Conservation (phyloP, 2,329 filamentous ascomycete species). For the Arthrobotrys pseudoclavata region DNA sequence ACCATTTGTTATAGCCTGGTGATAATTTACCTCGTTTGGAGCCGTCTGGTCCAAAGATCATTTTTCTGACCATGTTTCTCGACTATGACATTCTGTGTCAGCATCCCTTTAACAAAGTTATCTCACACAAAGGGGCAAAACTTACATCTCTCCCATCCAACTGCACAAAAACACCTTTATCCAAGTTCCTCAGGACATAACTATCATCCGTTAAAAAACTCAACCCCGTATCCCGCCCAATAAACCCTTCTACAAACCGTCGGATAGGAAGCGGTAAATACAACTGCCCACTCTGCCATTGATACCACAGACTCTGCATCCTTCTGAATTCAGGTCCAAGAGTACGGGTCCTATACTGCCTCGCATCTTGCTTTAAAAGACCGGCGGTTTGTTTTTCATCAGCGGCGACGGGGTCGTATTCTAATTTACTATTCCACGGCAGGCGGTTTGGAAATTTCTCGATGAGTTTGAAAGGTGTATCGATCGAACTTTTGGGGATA, state of each 20-base stretch:
- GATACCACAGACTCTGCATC: constrained; percentile 43
- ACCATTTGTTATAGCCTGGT: constrained; percentile 42
- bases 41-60: constrained; percentile 40
- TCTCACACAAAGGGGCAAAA: neutral
- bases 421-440: constrained; percentile 33
- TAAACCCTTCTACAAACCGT: constrained; percentile 37
- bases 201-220: constrained; percentile 34
- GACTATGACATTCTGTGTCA: constrained; percentile 10
- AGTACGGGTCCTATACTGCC: constrained; percentile 8
- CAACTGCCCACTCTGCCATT: constrained; percentile 30
- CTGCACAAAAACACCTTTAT: constrained; percentile 37
- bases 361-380: constrained; percentile 1
- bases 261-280: constrained; percentile 34
- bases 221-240: constrained; percentile 17
- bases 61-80: constrained; percentile 20
- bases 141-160: constrained; percentile 37
- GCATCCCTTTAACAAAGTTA: neutral
- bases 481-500: constrained; percentile 12
- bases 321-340: constrained; percentile 25
- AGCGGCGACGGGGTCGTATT: constrained; percentile 21
- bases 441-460: constrained; percentile 24
- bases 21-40: constrained; percentile 36
- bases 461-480: constrained; percentile 40
- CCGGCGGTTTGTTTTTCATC: constrained; percentile 1
- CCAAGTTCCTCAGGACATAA: constrained; percentile 49